Evolutionary conservation across 805 yeast genomes (phyloP), one percentile per base, ranked within the genome.

Genomic region (Maudiozyma pseudohumilis): DNA sequence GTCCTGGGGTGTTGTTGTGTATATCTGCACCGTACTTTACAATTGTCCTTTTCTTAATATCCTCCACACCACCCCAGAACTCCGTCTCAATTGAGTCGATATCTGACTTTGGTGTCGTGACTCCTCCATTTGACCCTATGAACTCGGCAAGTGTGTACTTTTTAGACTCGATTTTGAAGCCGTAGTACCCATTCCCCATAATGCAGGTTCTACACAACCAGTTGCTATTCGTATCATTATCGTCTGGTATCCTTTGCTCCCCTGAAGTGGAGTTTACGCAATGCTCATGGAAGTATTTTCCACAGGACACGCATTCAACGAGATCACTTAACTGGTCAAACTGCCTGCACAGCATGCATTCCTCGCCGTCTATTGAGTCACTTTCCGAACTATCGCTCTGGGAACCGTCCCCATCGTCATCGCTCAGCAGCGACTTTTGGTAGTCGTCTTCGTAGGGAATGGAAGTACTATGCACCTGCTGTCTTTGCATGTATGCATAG

Each of bases 131-230:
- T 9, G 8, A 9, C 11, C 11, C 25, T 3, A 18, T 17, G 23
- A 29, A 29, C 7, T 18, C 12, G 9, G 13, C 15, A 8, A 29
- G n/a, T 0, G 79, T 64, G 51, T 80, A 79, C 30, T 64, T 61
- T 15, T 64, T 54, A 1, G 77, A 71, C 1, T 68, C 65, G 45
- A 82, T 92, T 45, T 81, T 88, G 56, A 89, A 88, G 0, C 94
- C 95, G 52, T 85, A 88, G 45, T 77, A 87, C 1, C 92, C 89
- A 29, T 84, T 80, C 0, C 95, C 95, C 11, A 81, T 66, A n/a
- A 88, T 63, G 58, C 97, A 88, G 40, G 71, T 72, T 35, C 80
- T 80, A 56, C 97, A 88, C 52, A 70, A 79, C 95, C 95, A 88
- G 13, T 28, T 18, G 17, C 11, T n/a, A 9, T 27, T 27, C n/a